Base-by-base conservation (phyloP, 202 grass and related monocot genomes). In the Schoenoplectus tabernaemontani region DNA sequence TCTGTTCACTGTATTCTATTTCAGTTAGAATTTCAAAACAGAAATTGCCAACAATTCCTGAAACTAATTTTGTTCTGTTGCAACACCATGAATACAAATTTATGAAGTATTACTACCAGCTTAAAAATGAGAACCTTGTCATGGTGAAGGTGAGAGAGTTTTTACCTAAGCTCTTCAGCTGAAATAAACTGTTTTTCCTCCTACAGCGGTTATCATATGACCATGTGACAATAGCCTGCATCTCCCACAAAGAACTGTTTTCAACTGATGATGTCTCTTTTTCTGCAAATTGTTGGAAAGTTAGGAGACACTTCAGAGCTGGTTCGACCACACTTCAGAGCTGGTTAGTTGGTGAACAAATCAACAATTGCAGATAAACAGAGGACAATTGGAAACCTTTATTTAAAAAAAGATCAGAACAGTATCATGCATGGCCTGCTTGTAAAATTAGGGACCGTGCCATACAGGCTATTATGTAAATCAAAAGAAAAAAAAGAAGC, bases 71-170 rank as follows among this genome's bases (percentile, higher is more conserved):
- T 44, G 9, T 78, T 78, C 54, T 13, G 28, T 62, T 61, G 51
- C 26, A 20, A 80, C 23, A 44, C 41, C 26, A 80, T 61, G 3
- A 60, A 80, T 64, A 51, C 16, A 1, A 44, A 80, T 23, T 80
- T 59, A 63, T 47, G 50, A 4, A 56, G 38, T 62, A 28, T 46
- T 79, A 47, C 63, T 87, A 93, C 95, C 82, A 98, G 67, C 64
- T 98, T 94, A 56, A 98, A 44, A 33, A 97, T 90, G n/a, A 97
- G 59, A 1, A 89, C 88, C 78, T 94, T 98, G 43, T 94, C 86
- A 19, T 86, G 78, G 4, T 89, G 87, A 24, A 98, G 89, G 79
- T 98, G 86, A 0, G 89, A 90, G 0, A 98, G 86, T 66, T 90
- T 94, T 24, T 94, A 86, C 59, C 95, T 72, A 36, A 98, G 89